A percentile compares a stretch with the other conserved stretches of the same genome.
phyloP scores from a whole-genome alignment of 768 basidiomycete species.

The Russula olivacea region DNA sequence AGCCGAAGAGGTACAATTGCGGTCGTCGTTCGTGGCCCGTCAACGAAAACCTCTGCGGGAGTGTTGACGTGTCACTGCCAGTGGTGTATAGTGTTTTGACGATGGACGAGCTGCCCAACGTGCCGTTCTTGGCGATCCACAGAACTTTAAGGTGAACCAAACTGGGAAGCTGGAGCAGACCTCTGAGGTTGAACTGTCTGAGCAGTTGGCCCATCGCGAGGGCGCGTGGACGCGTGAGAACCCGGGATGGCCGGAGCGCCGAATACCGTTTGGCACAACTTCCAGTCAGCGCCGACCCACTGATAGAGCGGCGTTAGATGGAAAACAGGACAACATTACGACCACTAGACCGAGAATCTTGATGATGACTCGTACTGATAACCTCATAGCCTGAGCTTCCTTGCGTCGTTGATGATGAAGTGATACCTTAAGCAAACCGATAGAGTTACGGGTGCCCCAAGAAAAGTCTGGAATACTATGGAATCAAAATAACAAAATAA shows the following conservation, averaged over 20 bases:
- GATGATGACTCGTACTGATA: not conserved
- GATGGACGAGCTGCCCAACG: not conserved
- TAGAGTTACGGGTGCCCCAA: not conserved
- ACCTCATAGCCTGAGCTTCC: not conserved
- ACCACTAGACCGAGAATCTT: not conserved
- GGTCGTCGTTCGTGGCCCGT: not conserved
- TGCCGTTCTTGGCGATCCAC: not conserved
- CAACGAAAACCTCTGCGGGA: not conserved
- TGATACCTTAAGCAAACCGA: not conserved
- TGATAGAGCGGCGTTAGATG: not conserved
- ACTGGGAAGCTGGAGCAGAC: not conserved
- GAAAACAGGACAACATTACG: not conserved
- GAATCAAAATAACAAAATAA: not conserved
- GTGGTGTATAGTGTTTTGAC: not conserved
- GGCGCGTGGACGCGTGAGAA: not conserved
- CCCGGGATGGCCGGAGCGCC: not conserved
- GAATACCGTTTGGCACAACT: not conserved
- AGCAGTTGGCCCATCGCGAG: not conserved
- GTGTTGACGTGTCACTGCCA: not conserved
- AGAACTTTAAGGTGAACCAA: not conserved
- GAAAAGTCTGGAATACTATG: not conserved
- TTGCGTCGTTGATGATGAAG: not conserved
- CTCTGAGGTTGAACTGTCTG: not conserved
- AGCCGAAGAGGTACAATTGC: too few species aligned
- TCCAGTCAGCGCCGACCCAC: conserved; percentile 4